Percentiles rank a stretch among this genome's conserved stretches.
These are phyloP conservation scores for Colletotrichum theobromicola DNA, from an alignment of 2,329 filamentous ascomycete genomes.

Conservation along the genomic window DNA sequence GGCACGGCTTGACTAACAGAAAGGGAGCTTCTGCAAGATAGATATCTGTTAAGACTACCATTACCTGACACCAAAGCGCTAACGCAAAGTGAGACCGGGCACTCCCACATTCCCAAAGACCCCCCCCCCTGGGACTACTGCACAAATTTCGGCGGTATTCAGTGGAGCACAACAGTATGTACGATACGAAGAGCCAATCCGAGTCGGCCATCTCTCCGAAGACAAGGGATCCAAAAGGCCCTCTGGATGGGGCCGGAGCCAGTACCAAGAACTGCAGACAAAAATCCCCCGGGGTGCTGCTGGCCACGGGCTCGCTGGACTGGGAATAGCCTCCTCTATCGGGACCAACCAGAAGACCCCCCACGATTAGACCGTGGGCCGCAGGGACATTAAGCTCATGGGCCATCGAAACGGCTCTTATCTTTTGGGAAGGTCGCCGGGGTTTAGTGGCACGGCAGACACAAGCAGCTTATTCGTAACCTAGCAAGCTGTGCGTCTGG, in stretches of 20 bases:
- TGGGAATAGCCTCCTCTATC: not conserved
- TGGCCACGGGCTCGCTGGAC: not conserved
- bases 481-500: not conserved
- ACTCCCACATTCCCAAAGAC: not conserved
- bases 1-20: slow-evolving; percentile 7
- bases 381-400: slow-evolving; percentile 19
- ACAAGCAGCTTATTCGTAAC: not conserved
- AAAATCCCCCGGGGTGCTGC: slow-evolving; percentile 19
- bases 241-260: not conserved
- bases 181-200: slow-evolving; percentile 1
- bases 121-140: not conserved
- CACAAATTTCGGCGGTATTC: slow-evolving; percentile 19
- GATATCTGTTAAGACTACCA: not conserved
- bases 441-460: not conserved
- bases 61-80: not conserved
- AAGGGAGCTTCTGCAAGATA: not conserved
- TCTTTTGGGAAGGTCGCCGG: slow-evolving; percentile 13
- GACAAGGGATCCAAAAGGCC: not conserved
- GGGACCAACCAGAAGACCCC: slow-evolving; percentile 7
- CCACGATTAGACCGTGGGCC: not conserved
- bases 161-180: not conserved
- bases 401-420: slow-evolving; percentile 16
- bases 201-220: slow-evolving; percentile 3
- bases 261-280: slow-evolving; percentile 22
- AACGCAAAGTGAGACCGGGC: not conserved